Percentiles rank a stretch among this genome's conserved stretches.
Conservation (phyloP, 2,329 filamentous ascomycete species). For the Ascochyta pisi region DNA sequence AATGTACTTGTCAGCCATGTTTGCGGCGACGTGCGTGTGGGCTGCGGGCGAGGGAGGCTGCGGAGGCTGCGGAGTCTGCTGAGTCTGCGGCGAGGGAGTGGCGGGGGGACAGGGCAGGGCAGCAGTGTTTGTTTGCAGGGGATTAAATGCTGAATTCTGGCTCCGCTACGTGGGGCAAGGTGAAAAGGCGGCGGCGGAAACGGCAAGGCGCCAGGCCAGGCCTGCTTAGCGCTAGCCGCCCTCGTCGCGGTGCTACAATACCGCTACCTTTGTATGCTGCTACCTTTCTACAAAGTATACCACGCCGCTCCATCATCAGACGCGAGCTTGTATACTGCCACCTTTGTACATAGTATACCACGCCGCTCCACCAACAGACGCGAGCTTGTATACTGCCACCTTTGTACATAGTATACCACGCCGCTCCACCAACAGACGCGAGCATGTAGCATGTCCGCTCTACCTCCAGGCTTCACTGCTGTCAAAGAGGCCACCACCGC, state of each 20-base stretch:
- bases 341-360: too few relatives aligned
- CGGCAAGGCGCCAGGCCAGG: slow-evolving; percentile 32
- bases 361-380: too few relatives aligned
- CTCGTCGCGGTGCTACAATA: too few relatives aligned
- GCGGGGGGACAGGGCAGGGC: slow-evolving; percentile 11
- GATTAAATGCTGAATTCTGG: slow-evolving; percentile 34
- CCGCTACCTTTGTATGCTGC: too few relatives aligned
- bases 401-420: too few relatives aligned
- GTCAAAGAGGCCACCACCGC: slow-evolving; percentile 50
- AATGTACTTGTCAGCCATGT: slow-evolving; percentile 98
- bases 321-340: too few relatives aligned
- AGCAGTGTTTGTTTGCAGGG: slow-evolving; percentile 42
- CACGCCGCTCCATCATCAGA: too few relatives aligned
- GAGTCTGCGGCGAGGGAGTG: slow-evolving; percentile 13
- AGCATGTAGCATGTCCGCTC: not conserved
- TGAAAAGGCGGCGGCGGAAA: slow-evolving; percentile 44
- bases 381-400: too few relatives aligned
- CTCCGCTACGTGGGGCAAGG: slow-evolving; percentile 39
- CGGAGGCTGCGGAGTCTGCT: slow-evolving; percentile 17
- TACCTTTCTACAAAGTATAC: too few relatives aligned
- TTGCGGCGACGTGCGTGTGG: slow-evolving; percentile 46
- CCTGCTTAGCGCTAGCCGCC: slow-evolving; percentile 13
- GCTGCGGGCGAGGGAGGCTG: too few relatives aligned
- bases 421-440: too few relatives aligned
- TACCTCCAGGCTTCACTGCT: slow-evolving; percentile 51